Evolutionary conservation across 176 grass and related monocot species (phyloP).

Genomic region (Triticum urartu): DNA sequence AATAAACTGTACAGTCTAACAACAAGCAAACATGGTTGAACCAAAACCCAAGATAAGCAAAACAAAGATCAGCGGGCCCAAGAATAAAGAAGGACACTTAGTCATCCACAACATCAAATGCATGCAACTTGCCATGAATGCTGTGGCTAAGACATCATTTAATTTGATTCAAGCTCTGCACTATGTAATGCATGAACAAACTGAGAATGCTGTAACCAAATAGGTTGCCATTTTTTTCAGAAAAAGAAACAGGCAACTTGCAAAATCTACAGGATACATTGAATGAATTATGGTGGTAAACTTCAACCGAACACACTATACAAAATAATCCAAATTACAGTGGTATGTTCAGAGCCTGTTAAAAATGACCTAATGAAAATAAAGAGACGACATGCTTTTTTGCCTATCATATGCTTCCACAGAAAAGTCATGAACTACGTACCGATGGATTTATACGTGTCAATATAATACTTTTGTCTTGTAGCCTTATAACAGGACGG

Average conservation of each 20-base stretch:
- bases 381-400: not conserved
- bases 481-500: slow-evolving; percentile 88
- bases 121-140: slow-evolving; percentile 7
- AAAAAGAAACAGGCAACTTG: slow-evolving; percentile 15
- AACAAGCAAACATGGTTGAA: slow-evolving; percentile 21
- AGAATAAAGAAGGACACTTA: not conserved
- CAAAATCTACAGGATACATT: not conserved
- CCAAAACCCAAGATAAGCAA: not conserved
- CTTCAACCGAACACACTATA: not conserved
- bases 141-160: not conserved
- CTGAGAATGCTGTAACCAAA: not conserved
- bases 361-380: not conserved
- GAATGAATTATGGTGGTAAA: slow-evolving; percentile 16
- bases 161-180: not conserved
- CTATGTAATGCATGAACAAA: not conserved
- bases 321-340: not conserved
- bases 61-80: not conserved
- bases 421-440: slow-evolving; percentile 20
- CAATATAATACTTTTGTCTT: slow-evolving; percentile 82
- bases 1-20: not conserved
- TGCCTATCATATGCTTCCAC: not conserved
- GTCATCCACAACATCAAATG: not conserved
- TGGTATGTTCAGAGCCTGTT: not conserved
- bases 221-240: not conserved
- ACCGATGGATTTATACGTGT: slow-evolving; percentile 75